Conservation (phyloP, 1,139 yeast genomes). For the Lodderomyces theae region DNA sequence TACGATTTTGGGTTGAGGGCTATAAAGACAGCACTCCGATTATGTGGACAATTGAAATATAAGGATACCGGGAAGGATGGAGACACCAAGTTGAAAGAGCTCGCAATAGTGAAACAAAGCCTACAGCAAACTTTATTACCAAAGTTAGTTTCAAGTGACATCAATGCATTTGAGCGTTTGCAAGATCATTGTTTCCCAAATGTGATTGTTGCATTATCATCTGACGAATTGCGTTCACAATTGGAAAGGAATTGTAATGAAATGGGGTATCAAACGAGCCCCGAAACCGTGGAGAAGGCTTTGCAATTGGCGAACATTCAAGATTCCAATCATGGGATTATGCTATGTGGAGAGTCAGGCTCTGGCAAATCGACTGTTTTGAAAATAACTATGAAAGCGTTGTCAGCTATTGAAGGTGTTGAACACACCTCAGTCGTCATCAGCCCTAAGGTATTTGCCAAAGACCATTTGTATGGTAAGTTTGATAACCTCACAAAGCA, state of each 20-base stretch:
- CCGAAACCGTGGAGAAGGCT: slow-evolving; percentile 54
- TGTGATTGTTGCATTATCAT: not conserved
- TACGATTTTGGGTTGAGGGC: slow-evolving; percentile 92
- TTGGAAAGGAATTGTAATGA: slow-evolving; percentile 15
- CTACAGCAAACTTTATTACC: slow-evolving; percentile 64
- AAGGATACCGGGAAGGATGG: not conserved
- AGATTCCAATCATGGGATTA: slow-evolving; percentile 72
- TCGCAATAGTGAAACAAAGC: slow-evolving; percentile 48
- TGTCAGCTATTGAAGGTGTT: slow-evolving; percentile 31
- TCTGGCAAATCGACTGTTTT: slow-evolving; percentile 68
- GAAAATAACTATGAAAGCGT: slow-evolving; percentile 45
- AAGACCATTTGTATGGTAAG: slow-evolving; percentile 66
- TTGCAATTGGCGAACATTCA: slow-evolving; percentile 64
- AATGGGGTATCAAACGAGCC: slow-evolving; percentile 26
- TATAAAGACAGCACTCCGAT: slow-evolving; percentile 59
- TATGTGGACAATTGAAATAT: slow-evolving; percentile 44
- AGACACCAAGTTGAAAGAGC: slow-evolving; percentile 3
- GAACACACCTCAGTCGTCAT: slow-evolving; percentile 48
- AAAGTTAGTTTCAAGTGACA: slow-evolving; percentile 56
- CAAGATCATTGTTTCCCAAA: slow-evolving; percentile 23
- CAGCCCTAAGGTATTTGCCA: slow-evolving; percentile 74
- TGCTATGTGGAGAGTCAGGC: slow-evolving; percentile 77
- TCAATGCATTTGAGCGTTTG: slow-evolving; percentile 31
- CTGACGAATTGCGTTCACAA: slow-evolving; percentile 16
- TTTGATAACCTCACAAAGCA: slow-evolving; percentile 79